Evolutionary conservation across 768 basidiomycete species (phyloP).

Genomic region (Pholiota microspora): DNA sequence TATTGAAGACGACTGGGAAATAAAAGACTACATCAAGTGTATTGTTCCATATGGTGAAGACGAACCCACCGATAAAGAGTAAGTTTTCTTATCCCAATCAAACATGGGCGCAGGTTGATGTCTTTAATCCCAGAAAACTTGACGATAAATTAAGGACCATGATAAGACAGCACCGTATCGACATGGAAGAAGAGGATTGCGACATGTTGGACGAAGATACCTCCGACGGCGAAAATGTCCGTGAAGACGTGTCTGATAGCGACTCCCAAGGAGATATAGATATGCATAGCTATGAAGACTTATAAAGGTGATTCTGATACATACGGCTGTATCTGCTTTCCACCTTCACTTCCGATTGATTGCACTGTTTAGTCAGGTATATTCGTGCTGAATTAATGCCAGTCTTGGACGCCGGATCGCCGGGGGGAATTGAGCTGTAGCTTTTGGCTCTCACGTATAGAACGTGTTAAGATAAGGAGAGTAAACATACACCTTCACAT

Average conservation of each 20-base stretch:
- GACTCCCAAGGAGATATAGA: background rate
- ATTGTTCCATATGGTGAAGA: background rate
- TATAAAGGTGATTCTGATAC: background rate
- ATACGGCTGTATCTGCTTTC: background rate
- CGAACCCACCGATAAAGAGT: background rate
- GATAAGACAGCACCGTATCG: background rate
- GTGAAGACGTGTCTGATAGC: background rate
- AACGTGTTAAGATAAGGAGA: constrained; percentile 1
- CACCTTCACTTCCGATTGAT: background rate
- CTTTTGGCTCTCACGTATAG: background rate
- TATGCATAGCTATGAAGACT: background rate
- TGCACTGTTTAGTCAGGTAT: background rate
- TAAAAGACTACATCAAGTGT: background rate
- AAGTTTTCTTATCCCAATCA: background rate
- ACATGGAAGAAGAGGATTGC: background rate
- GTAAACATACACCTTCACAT: background rate
- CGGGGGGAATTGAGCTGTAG: background rate
- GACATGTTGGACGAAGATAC: background rate
- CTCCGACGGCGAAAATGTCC: background rate
- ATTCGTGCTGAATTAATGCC: background rate
- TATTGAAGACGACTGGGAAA: background rate
- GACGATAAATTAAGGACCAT: background rate
- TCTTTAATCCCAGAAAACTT: background rate
- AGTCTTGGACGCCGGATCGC: background rate
- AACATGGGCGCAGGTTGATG: background rate